These are phyloP conservation scores for Hibiscus syriacus DNA, from an alignment of 345 rosid species.

Conservation along the genomic window DNA sequence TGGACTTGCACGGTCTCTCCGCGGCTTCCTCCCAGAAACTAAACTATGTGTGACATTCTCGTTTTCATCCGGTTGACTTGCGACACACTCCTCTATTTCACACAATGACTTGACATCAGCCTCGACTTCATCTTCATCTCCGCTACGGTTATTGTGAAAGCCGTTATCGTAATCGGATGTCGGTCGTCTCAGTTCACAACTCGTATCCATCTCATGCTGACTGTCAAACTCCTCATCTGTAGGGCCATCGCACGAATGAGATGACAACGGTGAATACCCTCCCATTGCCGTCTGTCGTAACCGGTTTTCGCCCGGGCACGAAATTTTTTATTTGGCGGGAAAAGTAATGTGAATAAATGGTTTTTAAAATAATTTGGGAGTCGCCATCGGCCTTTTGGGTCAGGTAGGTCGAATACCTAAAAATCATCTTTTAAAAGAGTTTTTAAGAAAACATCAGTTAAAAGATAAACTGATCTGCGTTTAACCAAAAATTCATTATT, in stretches of 20 bases:
- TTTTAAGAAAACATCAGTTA: too few species aligned
- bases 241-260: slow-evolving; percentile 45
- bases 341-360: too few species aligned
- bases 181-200: slow-evolving; percentile 54
- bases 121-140: slow-evolving; percentile 32
- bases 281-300: slow-evolving; percentile 42
- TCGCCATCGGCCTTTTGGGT: too few species aligned
- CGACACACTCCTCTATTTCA: slow-evolving; percentile 66
- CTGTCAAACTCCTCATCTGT: slow-evolving; percentile 57
- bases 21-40: slow-evolving; percentile 10
- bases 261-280: slow-evolving; percentile 63
- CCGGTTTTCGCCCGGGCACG: too few species aligned
- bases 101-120: slow-evolving; percentile 35
- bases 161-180: slow-evolving; percentile 46
- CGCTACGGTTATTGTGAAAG: slow-evolving; percentile 25
- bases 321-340: too few species aligned
- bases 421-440: too few species aligned
- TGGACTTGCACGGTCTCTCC: slow-evolving; percentile 17
- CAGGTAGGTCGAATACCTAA: too few species aligned
- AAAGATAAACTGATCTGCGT: too few species aligned
- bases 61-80: slow-evolving; percentile 37
- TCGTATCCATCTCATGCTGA: slow-evolving; percentile 74
- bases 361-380: too few species aligned
- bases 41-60: slow-evolving; percentile 12
- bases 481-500: too few species aligned